Conservation (phyloP, 2,329 filamentous ascomycete species). For the Colletotrichum godetiae region DNA sequence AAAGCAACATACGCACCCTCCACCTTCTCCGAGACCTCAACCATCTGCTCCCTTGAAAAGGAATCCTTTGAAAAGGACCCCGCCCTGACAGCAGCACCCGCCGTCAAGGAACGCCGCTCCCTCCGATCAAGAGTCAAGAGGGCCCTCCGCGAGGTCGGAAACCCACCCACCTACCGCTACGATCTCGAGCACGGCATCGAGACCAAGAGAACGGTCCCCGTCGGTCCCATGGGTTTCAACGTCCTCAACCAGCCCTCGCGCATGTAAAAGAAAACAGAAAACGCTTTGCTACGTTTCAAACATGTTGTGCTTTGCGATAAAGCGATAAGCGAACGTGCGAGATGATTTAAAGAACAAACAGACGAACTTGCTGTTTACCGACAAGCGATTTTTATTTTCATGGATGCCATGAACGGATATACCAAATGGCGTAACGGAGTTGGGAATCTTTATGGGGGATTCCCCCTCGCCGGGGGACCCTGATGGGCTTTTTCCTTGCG, state of each 20-base stretch:
- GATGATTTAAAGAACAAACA: not conserved
- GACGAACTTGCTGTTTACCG: not conserved
- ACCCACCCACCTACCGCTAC: constrained; percentile 31
- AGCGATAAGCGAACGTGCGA: not conserved
- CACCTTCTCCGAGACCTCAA: constrained; percentile 29
- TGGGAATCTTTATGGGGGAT: not conserved
- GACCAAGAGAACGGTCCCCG: constrained; percentile 4
- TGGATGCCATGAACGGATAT: not conserved
- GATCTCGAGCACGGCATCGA: constrained; percentile 30
- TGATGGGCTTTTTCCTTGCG: not conserved
- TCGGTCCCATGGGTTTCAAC: constrained; percentile 26
- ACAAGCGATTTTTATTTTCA: not conserved
- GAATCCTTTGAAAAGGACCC: constrained; percentile 21
- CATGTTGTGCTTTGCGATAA: too few species aligned
- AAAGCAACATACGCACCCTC: constrained; percentile 15
- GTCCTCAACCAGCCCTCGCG: constrained; percentile 31
- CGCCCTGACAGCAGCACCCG: not conserved
- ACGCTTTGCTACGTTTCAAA: too few species aligned
- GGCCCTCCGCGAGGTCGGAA: constrained; percentile 21
- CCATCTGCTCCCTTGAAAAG: constrained; percentile 30
- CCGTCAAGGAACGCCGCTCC: constrained; percentile 19
- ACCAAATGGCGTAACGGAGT: constrained; percentile 6
- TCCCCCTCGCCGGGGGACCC: not conserved
- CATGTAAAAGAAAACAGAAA: not conserved
- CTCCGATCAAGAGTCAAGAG: constrained; percentile 26